Percentiles rank a stretch among this genome's conserved stretches.
Evolutionary conservation across 2,329 filamentous ascomycete genomes (phyloP).

Genomic region (Madurella mycetomatis): DNA sequence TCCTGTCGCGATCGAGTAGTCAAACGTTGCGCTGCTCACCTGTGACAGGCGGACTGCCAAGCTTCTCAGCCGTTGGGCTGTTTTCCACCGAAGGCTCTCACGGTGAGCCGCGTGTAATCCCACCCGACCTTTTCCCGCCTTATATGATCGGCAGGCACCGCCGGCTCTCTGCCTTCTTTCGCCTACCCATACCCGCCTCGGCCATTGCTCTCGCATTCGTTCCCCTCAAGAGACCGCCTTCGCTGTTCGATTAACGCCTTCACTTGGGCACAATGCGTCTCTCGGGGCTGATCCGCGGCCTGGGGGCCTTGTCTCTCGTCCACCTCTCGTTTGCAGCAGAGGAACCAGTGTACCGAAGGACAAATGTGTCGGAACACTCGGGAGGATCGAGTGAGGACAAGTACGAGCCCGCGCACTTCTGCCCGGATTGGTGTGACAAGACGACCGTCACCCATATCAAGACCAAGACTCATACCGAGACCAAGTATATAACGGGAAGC

Average conservation of each 20-base stretch:
- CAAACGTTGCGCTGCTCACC: not conserved
- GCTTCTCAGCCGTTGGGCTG: slow-evolving; percentile 19
- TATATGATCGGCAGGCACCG: slow-evolving; percentile 25
- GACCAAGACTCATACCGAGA: slow-evolving; percentile 18
- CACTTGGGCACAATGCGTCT: slow-evolving; percentile 22
- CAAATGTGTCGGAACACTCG: slow-evolving; percentile 15
- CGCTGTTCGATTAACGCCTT: slow-evolving; percentile 12
- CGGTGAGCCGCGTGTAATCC: slow-evolving; percentile 1
- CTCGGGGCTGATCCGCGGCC: slow-evolving; percentile 21
- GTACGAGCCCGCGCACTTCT: not conserved
- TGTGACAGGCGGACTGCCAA: slow-evolving; percentile 19
- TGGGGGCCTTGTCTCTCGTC: slow-evolving; percentile 24
- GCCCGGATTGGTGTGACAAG: not conserved
- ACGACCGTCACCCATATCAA: slow-evolving; percentile 10
- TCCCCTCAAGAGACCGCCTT: slow-evolving; percentile 8
- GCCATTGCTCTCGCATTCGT: slow-evolving; percentile 24
- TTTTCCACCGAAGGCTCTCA: slow-evolving; percentile 13
- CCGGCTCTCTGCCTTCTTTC: slow-evolving; percentile 6
- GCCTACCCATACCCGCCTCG: slow-evolving; percentile 13
- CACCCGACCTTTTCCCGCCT: slow-evolving; percentile 11
- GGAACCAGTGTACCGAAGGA: slow-evolving; percentile 14
- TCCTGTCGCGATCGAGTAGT: not conserved
- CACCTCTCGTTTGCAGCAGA: slow-evolving; percentile 18
- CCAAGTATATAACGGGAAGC: slow-evolving; percentile 18
- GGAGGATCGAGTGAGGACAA: slow-evolving; percentile 20